These are phyloP conservation scores for Linum tenue DNA, from an alignment of 345 rosid species.

Conservation along the genomic window DNA sequence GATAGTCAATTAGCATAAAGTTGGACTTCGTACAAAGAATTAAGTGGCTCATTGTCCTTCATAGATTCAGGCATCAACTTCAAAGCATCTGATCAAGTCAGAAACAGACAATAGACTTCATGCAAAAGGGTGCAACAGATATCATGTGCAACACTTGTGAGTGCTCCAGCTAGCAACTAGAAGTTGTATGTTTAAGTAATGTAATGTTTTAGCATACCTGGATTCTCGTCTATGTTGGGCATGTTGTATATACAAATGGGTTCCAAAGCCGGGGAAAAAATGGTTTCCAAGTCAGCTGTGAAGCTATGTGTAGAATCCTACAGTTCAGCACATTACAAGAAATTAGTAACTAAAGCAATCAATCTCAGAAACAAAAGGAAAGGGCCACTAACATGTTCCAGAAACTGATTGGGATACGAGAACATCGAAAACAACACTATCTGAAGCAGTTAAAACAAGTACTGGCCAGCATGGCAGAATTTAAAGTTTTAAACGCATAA, in stretches of 20 bases:
- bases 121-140: too few relatives aligned
- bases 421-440: neutral
- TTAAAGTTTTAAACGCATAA: too few relatives aligned
- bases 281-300: slow-evolving; percentile 51
- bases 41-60: neutral
- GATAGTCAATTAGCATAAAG: too few relatives aligned
- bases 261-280: slow-evolving; percentile 71
- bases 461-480: too few relatives aligned
- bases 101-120: too few relatives aligned
- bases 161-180: neutral
- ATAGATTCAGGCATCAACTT: neutral
- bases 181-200: neutral
- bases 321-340: slow-evolving; percentile 7
- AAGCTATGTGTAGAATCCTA: slow-evolving; percentile 37
- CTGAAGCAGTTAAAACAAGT: neutral
- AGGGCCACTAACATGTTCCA: too few relatives aligned
- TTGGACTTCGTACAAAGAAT: too few relatives aligned
- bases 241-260: slow-evolving; percentile 28
- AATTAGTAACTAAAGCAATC: neutral
- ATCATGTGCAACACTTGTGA: too few relatives aligned
- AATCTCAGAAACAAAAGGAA: neutral
- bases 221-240: slow-evolving; percentile 29
- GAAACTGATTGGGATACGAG: neutral
- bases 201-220: slow-evolving; percentile 22
- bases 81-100: too few relatives aligned